These are phyloP conservation scores for Trichoderma pleuroti DNA, from an alignment of 2,329 filamentous ascomycete species.

Conservation along the genomic window DNA sequence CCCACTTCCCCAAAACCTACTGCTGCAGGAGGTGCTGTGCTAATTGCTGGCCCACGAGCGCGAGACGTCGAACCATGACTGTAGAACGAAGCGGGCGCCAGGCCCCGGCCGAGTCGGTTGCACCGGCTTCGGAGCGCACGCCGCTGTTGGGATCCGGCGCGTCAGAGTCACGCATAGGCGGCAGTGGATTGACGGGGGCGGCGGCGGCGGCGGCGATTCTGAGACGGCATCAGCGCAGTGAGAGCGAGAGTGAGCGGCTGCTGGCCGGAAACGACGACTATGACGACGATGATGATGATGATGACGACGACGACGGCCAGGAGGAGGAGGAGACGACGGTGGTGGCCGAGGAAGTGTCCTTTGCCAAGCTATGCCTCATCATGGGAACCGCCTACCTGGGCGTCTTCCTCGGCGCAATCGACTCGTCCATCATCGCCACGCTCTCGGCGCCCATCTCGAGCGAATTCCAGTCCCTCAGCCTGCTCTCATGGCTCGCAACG, in stretches of 20 bases:
- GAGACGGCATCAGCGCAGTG: slow-evolving; percentile 3
- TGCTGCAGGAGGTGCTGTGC: not conserved
- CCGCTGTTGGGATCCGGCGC: slow-evolving; percentile 26
- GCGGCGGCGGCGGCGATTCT: not conserved
- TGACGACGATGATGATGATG: not conserved
- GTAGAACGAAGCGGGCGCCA: not conserved
- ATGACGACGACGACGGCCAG: slow-evolving; percentile 18
- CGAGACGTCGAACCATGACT: slow-evolving; percentile 12
- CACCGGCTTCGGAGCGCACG: slow-evolving; percentile 25
- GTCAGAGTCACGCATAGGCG: not conserved
- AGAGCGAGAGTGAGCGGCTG: not conserved
- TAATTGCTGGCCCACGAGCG: not conserved
- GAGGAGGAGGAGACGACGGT: slow-evolving; percentile 46
- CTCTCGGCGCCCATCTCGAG: slow-evolving; percentile 79
- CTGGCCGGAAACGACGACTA: not conserved
- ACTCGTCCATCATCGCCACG: slow-evolving; percentile 82
- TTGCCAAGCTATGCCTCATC: slow-evolving; percentile 49
- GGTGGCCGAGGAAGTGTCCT: slow-evolving; percentile 47
- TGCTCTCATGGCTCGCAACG: slow-evolving; percentile 84
- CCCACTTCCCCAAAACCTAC: not conserved
- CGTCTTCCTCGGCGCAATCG: slow-evolving; percentile 62
- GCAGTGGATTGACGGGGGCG: slow-evolving; percentile 12
- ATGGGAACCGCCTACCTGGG: slow-evolving; percentile 56
- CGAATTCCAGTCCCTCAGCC: slow-evolving; percentile 74
- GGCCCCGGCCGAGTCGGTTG: not conserved